These are phyloP conservation scores for Rhodocollybia butyracea DNA, from an alignment of 768 basidiomycete species.

Conservation along the genomic window DNA sequence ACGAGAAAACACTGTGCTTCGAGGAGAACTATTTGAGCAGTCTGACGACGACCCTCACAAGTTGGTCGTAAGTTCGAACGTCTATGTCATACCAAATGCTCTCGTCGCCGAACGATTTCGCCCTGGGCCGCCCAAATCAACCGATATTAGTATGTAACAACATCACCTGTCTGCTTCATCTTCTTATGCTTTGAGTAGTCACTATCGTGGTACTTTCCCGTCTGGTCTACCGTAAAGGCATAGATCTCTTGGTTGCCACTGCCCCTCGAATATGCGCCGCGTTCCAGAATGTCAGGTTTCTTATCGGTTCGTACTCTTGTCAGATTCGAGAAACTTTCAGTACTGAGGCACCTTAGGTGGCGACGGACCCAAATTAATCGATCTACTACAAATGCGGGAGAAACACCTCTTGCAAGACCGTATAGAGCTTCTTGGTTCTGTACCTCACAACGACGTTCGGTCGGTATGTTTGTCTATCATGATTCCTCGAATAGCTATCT, in stretches of 20 bases:
- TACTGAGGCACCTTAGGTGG: slow-evolving; percentile 55
- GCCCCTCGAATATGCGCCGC: slow-evolving; percentile 84
- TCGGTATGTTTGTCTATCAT: slow-evolving; percentile 43
- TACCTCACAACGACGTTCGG: slow-evolving; percentile 80
- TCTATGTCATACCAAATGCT: slow-evolving; percentile 94
- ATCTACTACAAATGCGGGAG: slow-evolving; percentile 94
- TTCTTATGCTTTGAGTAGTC: slow-evolving; percentile 41
- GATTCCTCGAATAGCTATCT: neutral
- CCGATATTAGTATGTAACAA: slow-evolving; percentile 52
- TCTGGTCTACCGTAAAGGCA: slow-evolving; percentile 92
- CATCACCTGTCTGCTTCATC: neutral
- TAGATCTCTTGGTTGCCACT: slow-evolving; percentile 91
- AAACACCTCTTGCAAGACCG: slow-evolving; percentile 86
- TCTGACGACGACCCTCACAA: slow-evolving; percentile 38
- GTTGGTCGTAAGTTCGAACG: slow-evolving; percentile 49
- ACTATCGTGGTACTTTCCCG: slow-evolving; percentile 90
- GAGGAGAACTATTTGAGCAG: slow-evolving; percentile 71
- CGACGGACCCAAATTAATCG: slow-evolving; percentile 92
- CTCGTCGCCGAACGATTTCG: slow-evolving; percentile 84
- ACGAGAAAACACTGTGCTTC: slow-evolving; percentile 94
- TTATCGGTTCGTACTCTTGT: slow-evolving; percentile 60
- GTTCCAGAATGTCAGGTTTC: slow-evolving; percentile 85
- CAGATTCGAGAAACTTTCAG: neutral
- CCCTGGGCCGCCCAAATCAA: slow-evolving; percentile 49
- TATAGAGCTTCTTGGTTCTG: slow-evolving; percentile 83